These are phyloP conservation scores for Rhodomyrtus psidioides DNA, from an alignment of 441 rosid genomes.

Conservation along the genomic window DNA sequence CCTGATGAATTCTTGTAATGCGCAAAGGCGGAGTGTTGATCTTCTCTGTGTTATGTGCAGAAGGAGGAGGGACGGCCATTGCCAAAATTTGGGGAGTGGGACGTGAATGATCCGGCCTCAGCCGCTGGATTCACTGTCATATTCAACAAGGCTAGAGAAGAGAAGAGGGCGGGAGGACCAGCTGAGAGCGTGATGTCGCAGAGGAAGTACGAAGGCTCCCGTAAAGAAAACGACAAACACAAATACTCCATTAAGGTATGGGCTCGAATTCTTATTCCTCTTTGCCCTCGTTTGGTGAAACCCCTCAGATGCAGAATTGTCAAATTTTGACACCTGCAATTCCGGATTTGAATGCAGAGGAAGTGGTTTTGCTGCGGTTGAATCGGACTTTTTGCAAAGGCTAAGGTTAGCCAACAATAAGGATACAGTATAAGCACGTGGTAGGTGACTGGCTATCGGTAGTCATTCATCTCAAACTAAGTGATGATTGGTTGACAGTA, in stretches of 20 bases:
- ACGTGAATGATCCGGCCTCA: slow-evolving; percentile 43
- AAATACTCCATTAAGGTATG: neutral
- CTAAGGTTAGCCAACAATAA: neutral
- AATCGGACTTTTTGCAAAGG: neutral
- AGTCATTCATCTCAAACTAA: neutral
- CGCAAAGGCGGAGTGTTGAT: neutral
- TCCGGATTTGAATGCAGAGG: neutral
- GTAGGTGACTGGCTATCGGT: neutral
- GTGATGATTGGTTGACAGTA: neutral
- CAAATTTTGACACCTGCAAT: neutral
- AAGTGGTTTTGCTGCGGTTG: slow-evolving; percentile 14
- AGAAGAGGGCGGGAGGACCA: slow-evolving; percentile 23
- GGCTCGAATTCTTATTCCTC: neutral
- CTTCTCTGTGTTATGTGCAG: neutral
- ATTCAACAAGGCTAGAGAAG: slow-evolving; percentile 44
- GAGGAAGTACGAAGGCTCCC: neutral
- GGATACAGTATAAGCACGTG: neutral
- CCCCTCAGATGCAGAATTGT: neutral
- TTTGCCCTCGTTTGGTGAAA: neutral
- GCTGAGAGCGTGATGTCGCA: neutral
- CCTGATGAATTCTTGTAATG: neutral
- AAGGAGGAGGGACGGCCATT: slow-evolving; percentile 12
- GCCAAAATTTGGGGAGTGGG: slow-evolving; percentile 58
- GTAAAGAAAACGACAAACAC: neutral
- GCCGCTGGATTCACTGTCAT: slow-evolving; percentile 32